Base-by-base conservation (phyloP, 1,139 yeast genomes). In the Yamadazyma epiphylla region DNA sequence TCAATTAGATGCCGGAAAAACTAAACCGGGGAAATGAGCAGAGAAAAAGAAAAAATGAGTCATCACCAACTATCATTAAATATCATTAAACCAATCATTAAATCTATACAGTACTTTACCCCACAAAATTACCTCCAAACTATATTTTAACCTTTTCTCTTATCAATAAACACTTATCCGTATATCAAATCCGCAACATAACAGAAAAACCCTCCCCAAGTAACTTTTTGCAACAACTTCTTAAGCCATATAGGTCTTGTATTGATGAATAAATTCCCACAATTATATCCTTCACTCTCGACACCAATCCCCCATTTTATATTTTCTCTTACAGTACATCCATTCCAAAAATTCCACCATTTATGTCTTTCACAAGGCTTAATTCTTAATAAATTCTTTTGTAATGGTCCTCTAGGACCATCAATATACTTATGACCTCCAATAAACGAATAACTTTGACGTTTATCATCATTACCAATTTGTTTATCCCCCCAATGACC, bases 401-500 rank as follows among this genome's bases (percentile, higher is more conserved):
- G 67, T 33, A 89, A 56, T 0, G 98, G 98, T 0, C 98, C 98
- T 1, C 73, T 61, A 3, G 98, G 98, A 0, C 97, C 98, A 48
- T 83, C 88, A 31, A 91, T 88, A 51, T 82, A 86, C 43, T 77
- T 76, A 81, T 89, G 82, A 38, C 94, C 95, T 41, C 88, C 94
- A 10, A 91, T 86, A 27, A 94, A 40, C 45, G 58, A 84, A 75
- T 88, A 81, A 37, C 64, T 71, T 53, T 91, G 97, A 37, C 97
- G 70, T 5, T 80, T 74, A 51, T 91, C 97, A 1, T 60, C 53
- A 12, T 76, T 70, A 0, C 70, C 63, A 24, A 91, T 61, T 47
- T 81, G 77, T 38, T 72, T 72, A 55, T 91, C 94, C 3, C 98
- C 98, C 97, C 98, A 91, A 37, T 74, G 80, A 1, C 97, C 98